phyloP scores from a whole-genome alignment of 768 basidiomycete species.

The Rubroboletus satanas region DNA sequence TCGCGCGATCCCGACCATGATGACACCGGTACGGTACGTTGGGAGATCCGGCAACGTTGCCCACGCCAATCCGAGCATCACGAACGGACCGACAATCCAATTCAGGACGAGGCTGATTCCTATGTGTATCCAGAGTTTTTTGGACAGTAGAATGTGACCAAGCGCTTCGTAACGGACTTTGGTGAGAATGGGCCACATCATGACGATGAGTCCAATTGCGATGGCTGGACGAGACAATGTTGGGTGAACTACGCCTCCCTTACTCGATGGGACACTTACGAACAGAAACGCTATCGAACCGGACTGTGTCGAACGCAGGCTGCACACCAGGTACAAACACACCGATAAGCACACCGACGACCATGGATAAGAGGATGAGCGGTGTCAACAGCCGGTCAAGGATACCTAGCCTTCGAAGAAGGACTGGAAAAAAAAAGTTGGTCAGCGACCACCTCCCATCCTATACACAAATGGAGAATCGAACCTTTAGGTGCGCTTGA shows the following conservation, averaged over 20 bases:
- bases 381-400: constrained; percentile 63
- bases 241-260: neutral
- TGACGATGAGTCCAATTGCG: constrained; percentile 74
- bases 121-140: constrained; percentile 62
- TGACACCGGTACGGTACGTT: constrained; percentile 71
- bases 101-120: constrained; percentile 65
- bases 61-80: constrained; percentile 87
- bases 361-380: constrained; percentile 67
- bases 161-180: constrained; percentile 76
- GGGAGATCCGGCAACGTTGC: constrained; percentile 78
- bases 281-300: constrained; percentile 67
- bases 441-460: neutral
- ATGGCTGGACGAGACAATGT: constrained; percentile 48
- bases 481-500: constrained; percentile 2
- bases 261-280: constrained; percentile 47
- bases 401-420: constrained; percentile 43
- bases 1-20: constrained; percentile 60
- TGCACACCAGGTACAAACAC: constrained; percentile 60
- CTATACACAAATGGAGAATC: neutral
- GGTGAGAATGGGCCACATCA: constrained; percentile 84
- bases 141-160: constrained; percentile 50
- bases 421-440: constrained; percentile 16
- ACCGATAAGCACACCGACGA: constrained; percentile 72
- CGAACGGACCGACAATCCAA: constrained; percentile 76
- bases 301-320: constrained; percentile 56